These are phyloP conservation scores for Penicillium ochrochloron DNA, from an alignment of 495 filamentous ascomycete species.

Conservation along the genomic window DNA sequence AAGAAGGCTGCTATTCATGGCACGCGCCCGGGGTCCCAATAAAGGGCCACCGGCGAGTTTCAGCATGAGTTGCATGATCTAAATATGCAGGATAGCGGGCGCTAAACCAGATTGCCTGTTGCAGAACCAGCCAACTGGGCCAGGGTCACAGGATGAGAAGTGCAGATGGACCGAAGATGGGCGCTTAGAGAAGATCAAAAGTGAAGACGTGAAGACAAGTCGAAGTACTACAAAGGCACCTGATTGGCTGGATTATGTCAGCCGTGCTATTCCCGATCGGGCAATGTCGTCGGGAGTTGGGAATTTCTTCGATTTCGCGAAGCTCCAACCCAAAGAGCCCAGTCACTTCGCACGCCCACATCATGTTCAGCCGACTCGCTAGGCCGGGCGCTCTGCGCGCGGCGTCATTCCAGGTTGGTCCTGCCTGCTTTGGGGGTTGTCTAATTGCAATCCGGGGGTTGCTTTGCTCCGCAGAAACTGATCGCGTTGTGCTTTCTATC, in stretches of 20 bases:
- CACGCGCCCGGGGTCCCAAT: slow-evolving; percentile 40
- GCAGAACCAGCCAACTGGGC: slow-evolving; percentile 19
- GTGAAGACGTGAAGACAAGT: background rate
- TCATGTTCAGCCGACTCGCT: slow-evolving; percentile 55
- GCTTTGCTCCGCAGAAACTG: slow-evolving; percentile 23
- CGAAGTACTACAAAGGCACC: slow-evolving; percentile 31
- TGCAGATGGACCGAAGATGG: slow-evolving; percentile 24
- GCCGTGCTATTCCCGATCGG: slow-evolving; percentile 35
- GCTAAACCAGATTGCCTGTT: slow-evolving; percentile 25
- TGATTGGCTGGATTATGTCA: slow-evolving; percentile 48
- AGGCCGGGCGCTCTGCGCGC: slow-evolving; percentile 57
- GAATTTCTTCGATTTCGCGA: slow-evolving; percentile 45
- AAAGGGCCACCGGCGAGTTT: slow-evolving; percentile 30
- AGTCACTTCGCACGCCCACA: slow-evolving; percentile 34
- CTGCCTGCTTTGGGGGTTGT: background rate
- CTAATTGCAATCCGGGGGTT: background rate
- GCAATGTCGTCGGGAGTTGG: slow-evolving; percentile 31
- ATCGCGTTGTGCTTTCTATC: slow-evolving; percentile 25
- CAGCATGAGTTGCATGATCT: slow-evolving; percentile 25
- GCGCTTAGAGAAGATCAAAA: slow-evolving; percentile 27
- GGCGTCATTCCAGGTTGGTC: slow-evolving; percentile 44
- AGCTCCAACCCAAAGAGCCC: slow-evolving; percentile 8
- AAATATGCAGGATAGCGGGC: slow-evolving; percentile 20
- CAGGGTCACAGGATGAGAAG: slow-evolving; percentile 3
- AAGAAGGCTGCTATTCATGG: slow-evolving; percentile 26